Evolutionary conservation across 495 filamentous ascomycete species (phyloP).

Genomic region (Trichodelitschia bisporula): DNA sequence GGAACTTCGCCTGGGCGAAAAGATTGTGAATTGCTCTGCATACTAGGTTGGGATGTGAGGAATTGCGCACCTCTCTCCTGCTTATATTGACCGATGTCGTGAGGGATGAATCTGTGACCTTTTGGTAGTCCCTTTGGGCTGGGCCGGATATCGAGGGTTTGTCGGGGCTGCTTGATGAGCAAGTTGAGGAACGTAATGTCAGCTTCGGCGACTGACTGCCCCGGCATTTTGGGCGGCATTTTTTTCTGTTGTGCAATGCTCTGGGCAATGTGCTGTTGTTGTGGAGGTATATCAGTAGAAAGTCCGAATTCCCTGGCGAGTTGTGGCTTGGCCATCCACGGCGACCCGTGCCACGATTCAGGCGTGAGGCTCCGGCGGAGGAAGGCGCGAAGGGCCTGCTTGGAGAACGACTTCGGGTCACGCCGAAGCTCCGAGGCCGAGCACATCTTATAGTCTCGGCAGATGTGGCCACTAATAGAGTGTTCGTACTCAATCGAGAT

Average conservation of each 20-base stretch:
- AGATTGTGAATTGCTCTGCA: not conserved
- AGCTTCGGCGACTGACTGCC: not conserved
- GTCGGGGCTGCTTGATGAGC: slow-evolving; percentile 1
- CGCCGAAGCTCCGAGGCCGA: too few relatives aligned
- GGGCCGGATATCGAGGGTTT: too few relatives aligned
- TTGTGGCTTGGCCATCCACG: slow-evolving; percentile 79
- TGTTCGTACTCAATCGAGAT: slow-evolving; percentile 21
- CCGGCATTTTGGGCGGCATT: slow-evolving; percentile 43
- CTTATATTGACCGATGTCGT: not conserved
- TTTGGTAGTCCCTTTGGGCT: too few relatives aligned
- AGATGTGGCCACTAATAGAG: too few relatives aligned
- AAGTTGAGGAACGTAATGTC: slow-evolving; percentile 4
- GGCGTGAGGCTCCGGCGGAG: slow-evolving; percentile 83
- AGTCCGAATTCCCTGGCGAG: slow-evolving; percentile 71
- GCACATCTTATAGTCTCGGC: too few relatives aligned
- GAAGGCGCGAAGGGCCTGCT: slow-evolving; percentile 77
- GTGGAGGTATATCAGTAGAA: slow-evolving; percentile 55
- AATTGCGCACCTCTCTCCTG: not conserved
- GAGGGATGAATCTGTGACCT: too few relatives aligned
- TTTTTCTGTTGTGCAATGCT: slow-evolving; percentile 3
- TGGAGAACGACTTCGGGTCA: slow-evolving; percentile 84
- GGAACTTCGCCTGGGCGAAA: too few relatives aligned
- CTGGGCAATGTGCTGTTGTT: slow-evolving; percentile 22
- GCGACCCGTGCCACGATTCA: slow-evolving; percentile 82
- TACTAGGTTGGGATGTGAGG: not conserved